Evolutionary conservation across 805 yeast species (phyloP), one percentile per base, ranked within the genome.

Genomic region (Cyberlindnera samutprakarnensis): DNA sequence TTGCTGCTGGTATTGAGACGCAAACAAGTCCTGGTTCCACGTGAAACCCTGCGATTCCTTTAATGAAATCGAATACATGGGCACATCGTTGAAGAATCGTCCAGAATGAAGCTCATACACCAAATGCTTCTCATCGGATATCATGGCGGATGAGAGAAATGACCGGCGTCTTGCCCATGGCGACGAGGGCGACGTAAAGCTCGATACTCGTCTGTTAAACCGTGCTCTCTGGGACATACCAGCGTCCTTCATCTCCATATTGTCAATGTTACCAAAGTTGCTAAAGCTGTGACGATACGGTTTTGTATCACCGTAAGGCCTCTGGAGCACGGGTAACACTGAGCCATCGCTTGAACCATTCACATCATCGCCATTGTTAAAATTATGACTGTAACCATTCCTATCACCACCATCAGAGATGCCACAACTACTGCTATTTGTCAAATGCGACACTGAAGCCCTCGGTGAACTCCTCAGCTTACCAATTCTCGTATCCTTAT

Each of bases 11-110:
- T 74, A 76, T 18, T 78, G 76, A 2, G 78, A 64, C 3, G 86
- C 88, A 63, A 79, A 81, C 28, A 79, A 56, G 45, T 80, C 88
- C 47, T 80, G 88, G 50, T 81, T 80, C 72, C 85, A 81, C 3
- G 71, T 55, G 45, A 80, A 81, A 3, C 92, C 92, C 48, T 81
- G 88, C 20, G 79, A 69, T 45, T 78, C 81, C 16, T 62, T 64
- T 24, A 77, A 56, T 12, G 71, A 64, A 23, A 77, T 62, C 12
- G 66, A 59, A 34, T 49, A 63, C 1, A 59, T 42, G 6, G 68
- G 41, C 19, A 40, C 8, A 25, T 33, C 32, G 4, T 31, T 6
- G 23, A 21, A 33, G 4, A 16, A 25, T 7, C 37, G 29, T 6
- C 29, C 33, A 3, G 37, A 56, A 34, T 35, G 23, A n/a, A 42